Evolutionary conservation across 1,284 basidiomycete species (phyloP), one percentile per base, ranked within the genome.

Genomic region (Mycena sp.): DNA sequence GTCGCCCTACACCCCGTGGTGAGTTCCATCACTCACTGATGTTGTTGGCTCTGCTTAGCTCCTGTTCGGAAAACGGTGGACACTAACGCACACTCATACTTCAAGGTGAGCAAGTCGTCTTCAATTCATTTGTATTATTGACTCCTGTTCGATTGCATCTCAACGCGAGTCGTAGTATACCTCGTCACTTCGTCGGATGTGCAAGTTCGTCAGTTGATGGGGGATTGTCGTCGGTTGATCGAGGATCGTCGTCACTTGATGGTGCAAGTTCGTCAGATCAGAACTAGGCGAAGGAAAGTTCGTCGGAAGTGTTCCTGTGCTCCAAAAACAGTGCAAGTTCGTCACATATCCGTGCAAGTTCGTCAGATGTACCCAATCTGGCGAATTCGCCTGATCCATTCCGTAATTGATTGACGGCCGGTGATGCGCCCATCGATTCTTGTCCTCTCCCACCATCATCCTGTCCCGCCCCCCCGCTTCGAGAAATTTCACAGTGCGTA

Each of bases 391-490:
- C 38, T 43, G 51, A 53, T 53, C 28, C 51, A 38, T 51, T 26
- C 37, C 50, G 51, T 53, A 21, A 28, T 30, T 28, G 17, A 9
- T 17, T 14, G 45, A 9, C 25, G 25, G 25, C 25, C 25, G 26
- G 9, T n/a, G n/a, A n/a, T n/a, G n/a, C 49, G 49, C 21, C 48
- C 35, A 30, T 49, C 26, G 54, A 46, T 57, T 57, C 44, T 48
- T 38, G 6, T 40, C 44, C 19, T 32, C 44, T 57, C 44, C 54
- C 44, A 57, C 54, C 44, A 48, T 48, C 54, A 48, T 57, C 54
- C 17, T 6, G 52, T 45, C 29, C 52, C 51, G 40, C 51, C 51
- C 45, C 30, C 53, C 19, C 50, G 25, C 21, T 53, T 9, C 28
- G 26, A 51, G 23, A 2, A 9, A 28, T 40, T 43, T 32, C 29